These are phyloP conservation scores for Wickerhamiella sergipiensis DNA, from an alignment of 805 yeast species.

Conservation along the genomic window DNA sequence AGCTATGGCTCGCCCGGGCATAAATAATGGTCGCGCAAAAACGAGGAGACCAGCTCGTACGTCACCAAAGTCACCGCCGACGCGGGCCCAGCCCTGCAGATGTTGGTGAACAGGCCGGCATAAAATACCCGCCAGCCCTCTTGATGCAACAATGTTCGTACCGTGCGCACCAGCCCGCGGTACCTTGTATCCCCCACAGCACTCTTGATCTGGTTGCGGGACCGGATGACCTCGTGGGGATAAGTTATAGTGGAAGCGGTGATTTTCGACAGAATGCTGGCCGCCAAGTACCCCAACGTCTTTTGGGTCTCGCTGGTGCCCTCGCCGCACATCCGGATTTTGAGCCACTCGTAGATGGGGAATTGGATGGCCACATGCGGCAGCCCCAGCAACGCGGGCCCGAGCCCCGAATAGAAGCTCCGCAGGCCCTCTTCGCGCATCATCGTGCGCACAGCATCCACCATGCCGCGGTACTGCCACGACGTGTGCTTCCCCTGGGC, in stretches of 20 bases:
- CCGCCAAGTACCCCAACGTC: slow-evolving; percentile 37
- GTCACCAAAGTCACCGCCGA: slow-evolving; percentile 90
- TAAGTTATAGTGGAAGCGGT: slow-evolving; percentile 78
- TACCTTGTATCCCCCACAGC: slow-evolving; percentile 14
- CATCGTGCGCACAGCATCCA: slow-evolving; percentile 76
- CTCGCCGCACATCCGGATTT: slow-evolving; percentile 25
- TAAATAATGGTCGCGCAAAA: not conserved
- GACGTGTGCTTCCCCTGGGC: slow-evolving; percentile 28
- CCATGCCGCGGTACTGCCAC: slow-evolving; percentile 54
- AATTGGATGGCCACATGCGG: slow-evolving; percentile 93
- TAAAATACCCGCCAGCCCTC: slow-evolving; percentile 81
- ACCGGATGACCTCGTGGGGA: slow-evolving; percentile 90
- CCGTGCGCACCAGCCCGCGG: slow-evolving; percentile 26
- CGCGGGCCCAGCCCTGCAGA: slow-evolving; percentile 86
- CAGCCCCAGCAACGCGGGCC: slow-evolving; percentile 82
- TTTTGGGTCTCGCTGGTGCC: slow-evolving; percentile 7
- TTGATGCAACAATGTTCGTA: slow-evolving; percentile 32
- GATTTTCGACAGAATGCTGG: slow-evolving; percentile 76
- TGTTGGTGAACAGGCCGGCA: slow-evolving; percentile 75
- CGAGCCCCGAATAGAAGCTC: slow-evolving; percentile 78
- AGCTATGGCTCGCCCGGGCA: not conserved
- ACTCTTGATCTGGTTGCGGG: slow-evolving; percentile 66
- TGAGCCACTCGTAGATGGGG: slow-evolving; percentile 80
- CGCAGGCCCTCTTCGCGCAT: slow-evolving; percentile 61
- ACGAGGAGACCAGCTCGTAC: slow-evolving; percentile 41